These are phyloP conservation scores for Berberis thunbergii DNA, from an alignment of 164 flowering plant species.

Conservation along the genomic window DNA sequence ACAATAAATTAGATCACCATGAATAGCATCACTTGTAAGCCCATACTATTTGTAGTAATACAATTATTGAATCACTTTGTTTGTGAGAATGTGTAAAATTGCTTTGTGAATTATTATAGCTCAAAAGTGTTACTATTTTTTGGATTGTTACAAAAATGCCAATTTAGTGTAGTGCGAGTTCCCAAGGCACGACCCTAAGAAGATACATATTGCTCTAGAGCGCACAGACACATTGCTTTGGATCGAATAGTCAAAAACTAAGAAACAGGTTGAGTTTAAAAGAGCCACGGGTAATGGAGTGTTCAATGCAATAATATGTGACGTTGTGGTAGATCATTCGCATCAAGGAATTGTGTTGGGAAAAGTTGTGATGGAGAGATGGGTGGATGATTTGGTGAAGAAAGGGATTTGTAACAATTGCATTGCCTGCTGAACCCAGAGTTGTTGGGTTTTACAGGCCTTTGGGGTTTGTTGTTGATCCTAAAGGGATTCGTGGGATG, in stretches of 20 bases:
- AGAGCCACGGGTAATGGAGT: slow-evolving; percentile 96
- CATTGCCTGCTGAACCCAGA: slow-evolving; percentile 78
- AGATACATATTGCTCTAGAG: slow-evolving; percentile 61
- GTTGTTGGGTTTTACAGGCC: slow-evolving; percentile 91
- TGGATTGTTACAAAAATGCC: too few relatives aligned
- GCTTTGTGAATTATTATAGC: too few relatives aligned
- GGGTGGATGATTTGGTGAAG: slow-evolving; percentile 39
- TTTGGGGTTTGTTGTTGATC: slow-evolving; percentile 88
- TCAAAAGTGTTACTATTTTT: too few relatives aligned
- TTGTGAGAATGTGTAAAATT: too few relatives aligned
- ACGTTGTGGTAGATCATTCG: slow-evolving; percentile 94
- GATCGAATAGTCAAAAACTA: slow-evolving; percentile 53
- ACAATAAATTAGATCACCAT: too few relatives aligned
- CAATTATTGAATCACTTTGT: too few relatives aligned
- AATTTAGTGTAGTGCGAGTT: slow-evolving; percentile 29
- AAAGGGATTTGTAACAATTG: slow-evolving; percentile 76
- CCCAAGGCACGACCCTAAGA: slow-evolving; percentile 68
- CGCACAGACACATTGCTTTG: slow-evolving; percentile 74
- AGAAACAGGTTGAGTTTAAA: slow-evolving; percentile 77
- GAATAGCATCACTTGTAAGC: too few relatives aligned
- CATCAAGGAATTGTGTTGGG: slow-evolving; percentile 91
- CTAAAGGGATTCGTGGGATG: slow-evolving; percentile 94
- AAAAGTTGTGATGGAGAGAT: slow-evolving; percentile 87
- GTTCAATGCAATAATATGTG: slow-evolving; percentile 94
- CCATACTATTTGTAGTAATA: too few relatives aligned